These are phyloP conservation scores for Ogataea parapolymorpha DNA, from an alignment of 805 yeast species.

Conservation along the genomic window DNA sequence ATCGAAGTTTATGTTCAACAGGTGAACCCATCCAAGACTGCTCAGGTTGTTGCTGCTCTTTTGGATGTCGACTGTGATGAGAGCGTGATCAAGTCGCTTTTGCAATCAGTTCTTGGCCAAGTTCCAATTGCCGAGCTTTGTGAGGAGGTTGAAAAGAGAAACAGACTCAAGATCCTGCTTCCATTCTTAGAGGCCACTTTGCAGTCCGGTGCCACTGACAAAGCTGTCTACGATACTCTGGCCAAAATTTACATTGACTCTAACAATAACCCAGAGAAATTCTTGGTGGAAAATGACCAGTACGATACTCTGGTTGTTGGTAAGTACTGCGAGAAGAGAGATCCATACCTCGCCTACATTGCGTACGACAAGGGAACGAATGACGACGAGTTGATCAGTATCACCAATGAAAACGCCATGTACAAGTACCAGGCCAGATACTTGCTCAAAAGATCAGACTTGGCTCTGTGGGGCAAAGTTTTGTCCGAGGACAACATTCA, in stretches of 20 bases:
- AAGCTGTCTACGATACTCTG: conserved; percentile 88
- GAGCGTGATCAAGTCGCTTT: conserved; percentile 70
- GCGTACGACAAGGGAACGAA: conserved; percentile 95
- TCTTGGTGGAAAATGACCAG: conserved; percentile 82
- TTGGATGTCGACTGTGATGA: conserved; percentile 98
- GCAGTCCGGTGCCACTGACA: conserved; percentile 80
- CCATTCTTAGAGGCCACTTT: conserved; percentile 92
- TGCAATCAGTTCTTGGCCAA: conserved; percentile 86
- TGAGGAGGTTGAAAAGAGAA: conserved; percentile 93
- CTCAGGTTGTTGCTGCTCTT: conserved; percentile 94
- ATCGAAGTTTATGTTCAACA: conserved; percentile 98
- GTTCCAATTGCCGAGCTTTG: conserved; percentile 90
- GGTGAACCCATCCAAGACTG: conserved; percentile 93
- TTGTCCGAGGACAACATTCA: conserved; percentile 72
- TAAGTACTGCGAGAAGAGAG: conserved; percentile 98
- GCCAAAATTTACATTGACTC: conserved; percentile 98
- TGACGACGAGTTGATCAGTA: conserved; percentile 82
- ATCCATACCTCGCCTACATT: conserved; percentile 95
- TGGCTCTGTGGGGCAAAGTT: conserved; percentile 76
- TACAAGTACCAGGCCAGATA: conserved; percentile 99
- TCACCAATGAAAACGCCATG: conserved; percentile 97
- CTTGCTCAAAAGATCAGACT: conserved; percentile 83
- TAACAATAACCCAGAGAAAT: conserved; percentile 95
- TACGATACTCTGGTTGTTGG: conserved; percentile 96
- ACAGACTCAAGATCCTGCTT: conserved; percentile 82